phyloP scores from a whole-genome alignment of 2,329 filamentous ascomycete genomes.

The Metarhizium anisopliae region DNA sequence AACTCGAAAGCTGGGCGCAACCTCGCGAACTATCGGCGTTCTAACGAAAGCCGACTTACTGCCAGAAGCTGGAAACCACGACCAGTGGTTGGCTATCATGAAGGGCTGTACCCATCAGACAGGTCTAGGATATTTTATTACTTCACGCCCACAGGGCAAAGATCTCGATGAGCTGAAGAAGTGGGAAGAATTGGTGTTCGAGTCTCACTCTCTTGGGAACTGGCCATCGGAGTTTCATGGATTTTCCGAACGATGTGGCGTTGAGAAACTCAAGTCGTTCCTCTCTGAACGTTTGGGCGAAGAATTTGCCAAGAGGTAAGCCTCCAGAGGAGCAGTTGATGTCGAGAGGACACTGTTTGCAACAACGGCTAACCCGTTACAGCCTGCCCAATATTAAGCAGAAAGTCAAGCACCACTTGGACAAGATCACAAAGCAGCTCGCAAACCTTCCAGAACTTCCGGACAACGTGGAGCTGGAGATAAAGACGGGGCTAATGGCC shows the following conservation, averaged over 20 bases:
- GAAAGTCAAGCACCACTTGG: slow-evolving; percentile 41
- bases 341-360: background rate
- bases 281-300: slow-evolving; percentile 44
- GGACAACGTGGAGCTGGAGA: slow-evolving; percentile 54
- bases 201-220: slow-evolving; percentile 22
- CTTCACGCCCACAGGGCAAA: slow-evolving; percentile 55
- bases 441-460: slow-evolving; percentile 56
- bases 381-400: slow-evolving; percentile 44
- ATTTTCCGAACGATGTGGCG: slow-evolving; percentile 41
- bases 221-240: slow-evolving; percentile 42
- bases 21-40: slow-evolving; percentile 59
- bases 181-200: slow-evolving; percentile 46
- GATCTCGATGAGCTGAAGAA: slow-evolving; percentile 41
- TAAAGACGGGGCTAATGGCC: slow-evolving; percentile 48
- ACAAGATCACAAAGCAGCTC: slow-evolving; percentile 45
- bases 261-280: slow-evolving; percentile 42
- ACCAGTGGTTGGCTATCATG: slow-evolving; percentile 57
- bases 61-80: slow-evolving; percentile 35
- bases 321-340: background rate
- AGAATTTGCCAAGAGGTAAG: slow-evolving; percentile 43
- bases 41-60: slow-evolving; percentile 79
- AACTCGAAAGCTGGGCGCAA: slow-evolving; percentile 48
- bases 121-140: slow-evolving; percentile 70
- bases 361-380: slow-evolving; percentile 10
- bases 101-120: slow-evolving; percentile 51